Conservation (phyloP, 352 stramenopile species). For the Vaucheria bursata region DNA sequence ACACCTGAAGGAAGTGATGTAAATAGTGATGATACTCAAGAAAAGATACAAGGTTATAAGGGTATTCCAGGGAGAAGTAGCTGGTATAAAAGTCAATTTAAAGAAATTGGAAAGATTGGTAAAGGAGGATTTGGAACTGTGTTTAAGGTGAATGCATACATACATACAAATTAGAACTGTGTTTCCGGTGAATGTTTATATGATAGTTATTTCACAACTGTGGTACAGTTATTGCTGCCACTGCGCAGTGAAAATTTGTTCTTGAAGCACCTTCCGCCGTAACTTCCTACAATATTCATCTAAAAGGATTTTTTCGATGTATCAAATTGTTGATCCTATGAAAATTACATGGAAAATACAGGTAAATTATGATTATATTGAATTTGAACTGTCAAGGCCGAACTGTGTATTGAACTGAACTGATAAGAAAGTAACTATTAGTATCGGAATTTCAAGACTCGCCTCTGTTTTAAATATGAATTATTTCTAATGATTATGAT, state of each 20-base stretch:
- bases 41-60: conserved; percentile 17
- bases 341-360: too few relatives aligned
- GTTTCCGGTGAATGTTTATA: too few relatives aligned
- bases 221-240: not conserved
- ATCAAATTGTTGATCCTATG: too few relatives aligned
- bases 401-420: too few relatives aligned
- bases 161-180: too few relatives aligned
- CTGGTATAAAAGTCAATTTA: conserved; percentile 52
- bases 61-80: conserved; percentile 8
- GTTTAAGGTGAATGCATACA: conserved; percentile 58
- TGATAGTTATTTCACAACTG: too few relatives aligned
- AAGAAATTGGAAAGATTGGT: conserved; percentile 58
- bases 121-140: conserved; percentile 80
- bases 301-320: too few relatives aligned
- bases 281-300: not conserved
- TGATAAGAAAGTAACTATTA: too few relatives aligned
- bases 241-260: not conserved
- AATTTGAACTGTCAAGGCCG: too few relatives aligned
- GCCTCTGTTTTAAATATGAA: not conserved
- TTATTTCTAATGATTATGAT: not conserved
- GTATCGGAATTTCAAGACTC: not conserved
- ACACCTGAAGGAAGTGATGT: not conserved
- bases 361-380: too few relatives aligned
- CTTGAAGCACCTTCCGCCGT: not conserved
- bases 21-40: not conserved